Percentiles rank a stretch among this genome's conserved stretches.
Evolutionary conservation across 1,284 basidiomycete genomes (phyloP).

Genomic region (Athelia sp.): DNA sequence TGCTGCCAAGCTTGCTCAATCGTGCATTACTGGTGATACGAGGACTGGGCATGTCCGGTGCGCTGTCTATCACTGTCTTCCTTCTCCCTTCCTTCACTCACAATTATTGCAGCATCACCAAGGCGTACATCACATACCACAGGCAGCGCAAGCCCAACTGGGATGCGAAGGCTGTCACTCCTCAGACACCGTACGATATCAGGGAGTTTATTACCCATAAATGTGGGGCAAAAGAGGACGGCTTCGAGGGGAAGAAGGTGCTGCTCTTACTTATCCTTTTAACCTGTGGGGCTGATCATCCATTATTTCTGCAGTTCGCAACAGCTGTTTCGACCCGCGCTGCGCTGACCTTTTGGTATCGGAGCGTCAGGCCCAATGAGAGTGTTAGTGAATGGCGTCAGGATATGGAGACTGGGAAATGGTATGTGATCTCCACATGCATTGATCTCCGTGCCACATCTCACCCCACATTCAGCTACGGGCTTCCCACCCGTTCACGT

Average conservation of each 20-base stretch:
- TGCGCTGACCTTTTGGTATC: not conserved
- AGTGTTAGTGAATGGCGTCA: not conserved
- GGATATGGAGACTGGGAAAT: not conserved
- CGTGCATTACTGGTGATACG: conserved; percentile 2
- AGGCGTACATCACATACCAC: conserved; percentile 9
- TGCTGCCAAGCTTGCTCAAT: conserved; percentile 5
- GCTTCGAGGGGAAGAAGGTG: conserved; percentile 11
- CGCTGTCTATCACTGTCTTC: not conserved
- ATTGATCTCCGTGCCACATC: not conserved
- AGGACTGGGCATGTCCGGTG: not conserved
- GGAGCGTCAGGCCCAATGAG: not conserved
- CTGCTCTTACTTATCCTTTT: not conserved
- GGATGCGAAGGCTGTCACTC: conserved; percentile 5
- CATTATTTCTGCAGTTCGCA: conserved; percentile 10
- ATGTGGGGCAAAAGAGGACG: conserved; percentile 9
- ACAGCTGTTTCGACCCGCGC: conserved; percentile 12
- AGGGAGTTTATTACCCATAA: conserved; percentile 10
- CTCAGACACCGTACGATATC: conserved; percentile 6
- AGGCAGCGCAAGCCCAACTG: conserved; percentile 6
- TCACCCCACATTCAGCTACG: not conserved
- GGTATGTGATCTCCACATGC: not conserved
- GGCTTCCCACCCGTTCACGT: conserved; percentile 5
- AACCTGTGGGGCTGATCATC: not conserved
- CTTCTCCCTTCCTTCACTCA: not conserved
- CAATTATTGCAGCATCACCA: conserved; percentile 8